Conservation (phyloP, 108 stramenopile genomes). For the Nitzschia palea region DNA sequence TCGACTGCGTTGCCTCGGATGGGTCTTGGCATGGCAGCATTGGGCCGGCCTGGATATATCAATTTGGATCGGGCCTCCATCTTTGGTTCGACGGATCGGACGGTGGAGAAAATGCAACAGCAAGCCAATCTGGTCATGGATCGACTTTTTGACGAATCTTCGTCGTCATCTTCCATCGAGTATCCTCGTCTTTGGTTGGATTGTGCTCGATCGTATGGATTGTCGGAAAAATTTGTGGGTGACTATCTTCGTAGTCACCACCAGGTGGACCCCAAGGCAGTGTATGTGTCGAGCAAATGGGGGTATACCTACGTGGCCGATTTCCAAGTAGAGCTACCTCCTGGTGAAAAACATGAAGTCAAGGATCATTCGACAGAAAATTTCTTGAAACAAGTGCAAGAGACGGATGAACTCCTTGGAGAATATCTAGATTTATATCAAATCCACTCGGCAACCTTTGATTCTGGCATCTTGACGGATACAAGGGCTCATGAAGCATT, state of each 20-base stretch:
- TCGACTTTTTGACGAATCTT: slow-evolving; percentile 29
- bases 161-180: not conserved
- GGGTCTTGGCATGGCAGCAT: slow-evolving; percentile 79
- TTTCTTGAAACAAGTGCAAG: slow-evolving; percentile 63
- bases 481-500: slow-evolving; percentile 54
- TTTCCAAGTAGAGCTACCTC: slow-evolving; percentile 60
- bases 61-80: slow-evolving; percentile 44
- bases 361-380: slow-evolving; percentile 80
- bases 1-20: slow-evolving; percentile 39
- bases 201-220: slow-evolving; percentile 79
- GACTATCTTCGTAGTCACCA: slow-evolving; percentile 56
- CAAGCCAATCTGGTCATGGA: slow-evolving; percentile 67
- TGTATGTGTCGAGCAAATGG: slow-evolving; percentile 73
- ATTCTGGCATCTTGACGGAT: slow-evolving; percentile 67
- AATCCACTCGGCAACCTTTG: slow-evolving; percentile 83
- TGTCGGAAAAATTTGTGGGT: slow-evolving; percentile 72
- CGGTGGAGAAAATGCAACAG: slow-evolving; percentile 54
- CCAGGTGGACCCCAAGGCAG: slow-evolving; percentile 42
- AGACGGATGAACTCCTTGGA: slow-evolving; percentile 54
- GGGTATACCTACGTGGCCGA: slow-evolving; percentile 83
- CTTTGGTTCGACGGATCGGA: slow-evolving; percentile 35
- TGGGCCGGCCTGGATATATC: slow-evolving; percentile 84
- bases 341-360: slow-evolving; percentile 70
- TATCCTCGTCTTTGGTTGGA: slow-evolving; percentile 53
- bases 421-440: slow-evolving; percentile 73